phyloP scores from a whole-genome alignment of 2,329 filamentous ascomycete genomes.

The Aspergillus proliferans region DNA sequence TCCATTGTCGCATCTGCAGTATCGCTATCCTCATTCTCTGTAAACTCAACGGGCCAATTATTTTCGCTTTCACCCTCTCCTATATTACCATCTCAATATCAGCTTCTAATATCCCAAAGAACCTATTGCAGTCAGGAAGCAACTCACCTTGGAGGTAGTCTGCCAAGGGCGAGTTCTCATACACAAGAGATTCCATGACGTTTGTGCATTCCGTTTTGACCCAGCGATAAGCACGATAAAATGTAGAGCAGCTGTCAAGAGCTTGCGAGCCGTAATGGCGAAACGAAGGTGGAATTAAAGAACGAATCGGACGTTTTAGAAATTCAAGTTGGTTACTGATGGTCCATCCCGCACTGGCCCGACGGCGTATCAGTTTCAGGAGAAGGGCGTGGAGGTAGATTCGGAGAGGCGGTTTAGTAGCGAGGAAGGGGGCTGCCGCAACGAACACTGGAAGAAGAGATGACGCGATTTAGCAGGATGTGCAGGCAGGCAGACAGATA shows the following conservation, averaged over 20 bases:
- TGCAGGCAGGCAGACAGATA: neutral
- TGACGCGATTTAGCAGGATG: neutral
- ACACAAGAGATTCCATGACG: conserved; percentile 79
- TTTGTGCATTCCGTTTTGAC: conserved; percentile 24
- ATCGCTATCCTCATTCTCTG: conserved; percentile 18
- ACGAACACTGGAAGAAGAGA: neutral
- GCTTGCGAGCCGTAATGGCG: neutral
- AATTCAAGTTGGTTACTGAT: neutral
- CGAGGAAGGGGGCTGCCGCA: neutral
- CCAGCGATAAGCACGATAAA: neutral
- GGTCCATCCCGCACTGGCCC: neutral
- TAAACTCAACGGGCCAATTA: conserved; percentile 31
- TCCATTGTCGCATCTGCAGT: conserved; percentile 25
- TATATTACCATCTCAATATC: conserved; percentile 17
- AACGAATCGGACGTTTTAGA: neutral
- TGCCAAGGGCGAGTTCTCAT: conserved; percentile 80
- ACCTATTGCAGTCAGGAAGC: conserved; percentile 6
- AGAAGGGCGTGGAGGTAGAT: neutral
- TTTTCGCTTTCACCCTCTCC: conserved; percentile 42
- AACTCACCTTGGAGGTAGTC: conserved; percentile 77
- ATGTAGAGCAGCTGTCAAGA: neutral
- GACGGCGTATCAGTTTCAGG: neutral
- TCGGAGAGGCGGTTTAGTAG: neutral
- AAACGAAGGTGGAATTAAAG: neutral
- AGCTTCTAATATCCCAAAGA: conserved; percentile 1